Base-by-base conservation (phyloP, 495 filamentous ascomycete genomes). In the Thozetella sp. region DNA sequence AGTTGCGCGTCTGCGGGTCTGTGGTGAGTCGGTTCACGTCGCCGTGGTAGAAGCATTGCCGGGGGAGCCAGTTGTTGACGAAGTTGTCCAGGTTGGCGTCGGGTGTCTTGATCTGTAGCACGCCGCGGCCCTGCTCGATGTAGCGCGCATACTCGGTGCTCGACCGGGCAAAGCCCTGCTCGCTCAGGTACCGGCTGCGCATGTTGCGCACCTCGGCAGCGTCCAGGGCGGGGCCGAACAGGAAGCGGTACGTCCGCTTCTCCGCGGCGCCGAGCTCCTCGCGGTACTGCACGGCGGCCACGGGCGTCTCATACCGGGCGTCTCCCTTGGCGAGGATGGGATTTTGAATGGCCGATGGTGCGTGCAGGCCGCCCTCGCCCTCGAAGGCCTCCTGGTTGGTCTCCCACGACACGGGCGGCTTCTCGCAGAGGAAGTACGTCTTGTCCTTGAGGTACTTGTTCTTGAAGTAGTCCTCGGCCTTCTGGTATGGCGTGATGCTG, bases 1-100 rank as follows among this genome's bases (percentile, higher is more conserved):
- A 85, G 65, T 85, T 85, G 22, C 82, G 78, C 19, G 82, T 85
- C 64, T 85, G 82, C 37, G 82, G 82, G 60, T 85, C 82, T 0
- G 82, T 84, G 27, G 81, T 84, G 53, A 85, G 62, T n/a, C 82
- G 80, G 65, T 85, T 85, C 55, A 82, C 78, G 55, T 83, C 80
- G 58, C 82, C 82, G 60, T 85, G 82, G 65, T 85, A 84, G 71
- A 77, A 84, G 26, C 79, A 77, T 60, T 85, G 82, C 10, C 82
- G 80, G 20, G 82, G 78, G 24, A 85, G 71, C 82, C 82, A 85
- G 67, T 84, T 76, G 69, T 85, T 85, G 63, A 85, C 79, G 59
- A 85, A 83, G 65, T 83, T 84, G 65, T 85, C 80, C 6, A 85
- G 70, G 13, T 79, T 76, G 61, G 80, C 78, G 64, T 85, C 81